Evolutionary conservation across 2,329 filamentous ascomycete genomes (phyloP), one percentile per base, ranked within the genome.

Genomic region (Chalaropsis thielavioides): DNA sequence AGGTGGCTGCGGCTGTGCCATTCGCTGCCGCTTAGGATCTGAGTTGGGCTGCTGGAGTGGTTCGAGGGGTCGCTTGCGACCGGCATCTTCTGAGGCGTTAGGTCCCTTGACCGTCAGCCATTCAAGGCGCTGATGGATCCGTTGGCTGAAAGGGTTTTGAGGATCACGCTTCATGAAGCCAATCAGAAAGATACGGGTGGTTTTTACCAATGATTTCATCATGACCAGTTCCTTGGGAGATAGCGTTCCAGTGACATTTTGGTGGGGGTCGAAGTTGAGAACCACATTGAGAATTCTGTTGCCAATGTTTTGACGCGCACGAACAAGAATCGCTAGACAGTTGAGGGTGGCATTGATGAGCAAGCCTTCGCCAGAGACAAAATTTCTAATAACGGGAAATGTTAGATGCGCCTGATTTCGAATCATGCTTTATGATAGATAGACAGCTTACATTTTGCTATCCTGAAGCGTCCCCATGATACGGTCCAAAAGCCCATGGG

Each of bases 181-280:
- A 63, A 92, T 82, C 46, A 97, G 80, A 59, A 99, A 77, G 69
- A 91, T 85, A 70, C 91, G 84, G 2, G 89, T 89, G 27, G 94
- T 99, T 72, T 95, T 90, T 74, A 96, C 92, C 85, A 99, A 94
- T 4, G 92, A 97, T 75, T 87, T 90, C 68, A 95, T 82, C 70
- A 92, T 84, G 67, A 99, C 87, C 70, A 88, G 90, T 61, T 83
- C 82, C 72, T 86, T 90, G 2, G 90, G 82, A 0, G 88, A 92
- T 78, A 95, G 83, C 2, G 88, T 86, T 1, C 84, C 83, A 70
- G 84, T 87, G 41, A 31, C n/a, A 69, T 90, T 82, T 74, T 88
- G 90, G 56, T 96, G 77, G 0, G 94, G 94, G 72, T 96, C 96
- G 80, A 96, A 99, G 73, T 85, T 91, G 69, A 99, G 80, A 38